Conservation (phyloP, 2,329 filamentous ascomycete genomes). For the Thielaviopsis cerberus region DNA sequence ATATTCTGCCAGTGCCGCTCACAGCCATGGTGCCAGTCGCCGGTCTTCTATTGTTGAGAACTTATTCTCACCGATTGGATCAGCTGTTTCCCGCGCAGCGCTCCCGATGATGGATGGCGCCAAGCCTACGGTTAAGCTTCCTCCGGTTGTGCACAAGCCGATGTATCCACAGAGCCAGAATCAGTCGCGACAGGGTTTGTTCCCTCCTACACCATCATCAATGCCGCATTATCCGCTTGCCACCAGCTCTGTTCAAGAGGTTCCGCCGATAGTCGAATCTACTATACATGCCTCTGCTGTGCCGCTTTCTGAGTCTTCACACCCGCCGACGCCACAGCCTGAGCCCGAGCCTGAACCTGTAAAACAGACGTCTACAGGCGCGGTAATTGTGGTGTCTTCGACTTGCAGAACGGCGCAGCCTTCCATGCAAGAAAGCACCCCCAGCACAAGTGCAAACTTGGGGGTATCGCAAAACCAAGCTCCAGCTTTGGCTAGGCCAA, state of each 20-base stretch:
- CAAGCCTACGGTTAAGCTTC: conserved; percentile 67
- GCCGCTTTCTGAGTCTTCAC: neutral
- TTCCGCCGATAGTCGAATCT: neutral
- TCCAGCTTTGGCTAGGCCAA: too few species aligned
- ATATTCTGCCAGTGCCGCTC: conserved; percentile 72
- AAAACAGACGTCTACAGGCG: neutral
- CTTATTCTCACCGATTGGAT: conserved; percentile 64
- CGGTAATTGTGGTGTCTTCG: neutral
- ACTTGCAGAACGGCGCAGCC: neutral
- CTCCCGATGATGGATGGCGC: conserved; percentile 36
- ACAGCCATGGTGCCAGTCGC: conserved; percentile 71
- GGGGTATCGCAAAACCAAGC: neutral
- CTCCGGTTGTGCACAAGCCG: conserved; percentile 30
- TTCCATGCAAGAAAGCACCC: neutral
- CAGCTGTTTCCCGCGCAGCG: conserved; percentile 50
- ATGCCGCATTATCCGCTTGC: neutral
- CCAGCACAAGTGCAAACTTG: conserved; percentile 32
- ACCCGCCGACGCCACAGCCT: neutral
- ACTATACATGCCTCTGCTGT: neutral
- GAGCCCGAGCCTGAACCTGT: too few species aligned
- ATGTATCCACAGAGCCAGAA: neutral
- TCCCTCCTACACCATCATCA: neutral
- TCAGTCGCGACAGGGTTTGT: neutral
- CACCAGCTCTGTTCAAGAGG: neutral
- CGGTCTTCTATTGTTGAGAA: conserved; percentile 57